Base-by-base conservation (phyloP, 208 protist species). In the Strigomonas galati region DNA sequence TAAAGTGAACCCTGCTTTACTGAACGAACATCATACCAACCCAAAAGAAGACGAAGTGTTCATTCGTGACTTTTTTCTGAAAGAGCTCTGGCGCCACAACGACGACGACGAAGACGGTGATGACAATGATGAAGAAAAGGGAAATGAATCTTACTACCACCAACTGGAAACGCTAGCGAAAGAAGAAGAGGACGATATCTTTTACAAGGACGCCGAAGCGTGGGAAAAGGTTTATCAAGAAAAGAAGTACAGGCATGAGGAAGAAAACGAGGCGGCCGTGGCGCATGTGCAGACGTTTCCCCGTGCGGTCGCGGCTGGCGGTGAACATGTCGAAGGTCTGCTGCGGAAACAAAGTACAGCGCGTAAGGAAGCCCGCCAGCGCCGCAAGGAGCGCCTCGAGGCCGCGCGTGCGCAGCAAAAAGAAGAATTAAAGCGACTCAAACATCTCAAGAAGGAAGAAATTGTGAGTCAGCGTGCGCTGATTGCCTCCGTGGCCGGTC, bases 211-310 rank as follows among this genome's bases (percentile, higher is more conserved):
- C 30, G 82, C 87, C 0, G 85, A 93, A 65, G 73, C 67, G 60
- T 97, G 89, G 85, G 89, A 97, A 78, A 75, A 81, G 7, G 81
- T 85, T 69, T 97, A 83, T 59, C 86, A 97, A 64, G 76, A 94
- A 49, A 78, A 78, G 43, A 87, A 88, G 69, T 97, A 92, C 73
- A 86, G 87, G 51, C 92, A 97, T 73, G 79, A 94, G 49, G 86
- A 93, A 31, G 43, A 30, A 19, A n/a, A 64, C 30, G 67, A 71
- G 56, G 74, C 78, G 35, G 72, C 72, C 1, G 79, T 72, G 17
- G 71, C 76, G 0, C 74, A 79, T 17, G 58, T 94, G 14, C 81
- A 92, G 61, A 85, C 92, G 0, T 93, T 91, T 57, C 80, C 92
- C 6, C 92, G 89, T n/a, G 67, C 82, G 12, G 81, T 92, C 61